phyloP scores from a whole-genome alignment of 2,329 filamentous ascomycete genomes.

The Arthrobotrys entomopaga region DNA sequence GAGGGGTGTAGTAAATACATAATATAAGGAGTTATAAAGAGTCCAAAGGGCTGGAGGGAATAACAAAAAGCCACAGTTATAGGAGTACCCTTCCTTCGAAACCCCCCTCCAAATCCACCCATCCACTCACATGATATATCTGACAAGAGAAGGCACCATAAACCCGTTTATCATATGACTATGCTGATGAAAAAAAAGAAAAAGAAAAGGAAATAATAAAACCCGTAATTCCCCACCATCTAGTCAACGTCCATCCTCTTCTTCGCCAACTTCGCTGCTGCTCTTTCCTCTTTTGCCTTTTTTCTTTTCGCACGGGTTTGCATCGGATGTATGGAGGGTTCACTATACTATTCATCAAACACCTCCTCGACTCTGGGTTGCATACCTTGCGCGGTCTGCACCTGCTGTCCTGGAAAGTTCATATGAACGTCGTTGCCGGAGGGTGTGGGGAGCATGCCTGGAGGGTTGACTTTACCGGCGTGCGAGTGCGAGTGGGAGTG shows the following conservation, averaged over 20 bases:
- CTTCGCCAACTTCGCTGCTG: no score
- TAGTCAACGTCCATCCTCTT: no score
- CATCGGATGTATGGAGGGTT: not conserved
- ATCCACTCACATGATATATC: no score
- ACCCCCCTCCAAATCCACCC: no score
- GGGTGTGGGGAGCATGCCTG: conserved; percentile 43
- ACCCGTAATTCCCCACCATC: not conserved
- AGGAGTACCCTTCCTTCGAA: not conserved
- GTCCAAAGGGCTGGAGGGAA: not conserved
- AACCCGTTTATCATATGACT: no score
- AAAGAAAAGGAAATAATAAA: not conserved
- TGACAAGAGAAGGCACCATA: no score
- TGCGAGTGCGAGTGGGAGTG: conserved; percentile 45
- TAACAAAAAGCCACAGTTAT: not conserved
- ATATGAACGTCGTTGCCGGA: conserved; percentile 50
- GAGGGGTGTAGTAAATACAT: conserved; percentile 37
- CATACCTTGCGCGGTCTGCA: conserved; percentile 50
- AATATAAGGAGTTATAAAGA: conserved; percentile 40
- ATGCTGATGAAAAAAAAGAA: not conserved
- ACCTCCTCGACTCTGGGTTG: conserved; percentile 53
- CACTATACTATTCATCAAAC: conserved; percentile 43
- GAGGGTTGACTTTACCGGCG: conserved; percentile 28
- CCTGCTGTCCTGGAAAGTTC: conserved; percentile 32
- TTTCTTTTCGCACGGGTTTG: not conserved
- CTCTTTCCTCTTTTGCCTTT: not conserved